A percentile compares a stretch with the other conserved stretches of the same genome.
phyloP scores from a whole-genome alignment of 495 filamentous ascomycete genomes.

The Podospora pseudoanserina region DNA sequence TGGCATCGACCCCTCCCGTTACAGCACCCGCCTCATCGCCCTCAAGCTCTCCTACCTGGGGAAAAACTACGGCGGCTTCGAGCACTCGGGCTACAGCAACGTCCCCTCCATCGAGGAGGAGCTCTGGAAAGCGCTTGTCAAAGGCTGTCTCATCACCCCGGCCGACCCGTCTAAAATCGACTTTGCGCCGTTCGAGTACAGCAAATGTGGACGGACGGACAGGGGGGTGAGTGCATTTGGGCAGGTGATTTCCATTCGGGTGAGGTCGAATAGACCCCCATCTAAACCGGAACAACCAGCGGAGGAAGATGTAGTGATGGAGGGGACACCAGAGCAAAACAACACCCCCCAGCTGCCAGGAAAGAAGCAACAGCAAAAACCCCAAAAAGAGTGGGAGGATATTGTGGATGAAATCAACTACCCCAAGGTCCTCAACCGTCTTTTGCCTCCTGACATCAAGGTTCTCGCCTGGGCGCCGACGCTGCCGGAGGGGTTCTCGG shows the following conservation, averaged over 20 bases:
- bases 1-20: conserved; percentile 67
- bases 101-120: conserved; percentile 84
- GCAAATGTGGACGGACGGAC: conserved; percentile 92
- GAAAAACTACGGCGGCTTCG: conserved; percentile 84
- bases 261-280: conserved; percentile 71
- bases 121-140: conserved; percentile 83
- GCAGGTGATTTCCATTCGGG: conserved; percentile 79
- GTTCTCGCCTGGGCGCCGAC: conserved; percentile 89
- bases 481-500: conserved; percentile 75
- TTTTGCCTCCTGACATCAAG: conserved; percentile 85
- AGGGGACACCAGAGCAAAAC: conserved; percentile 14
- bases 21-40: conserved; percentile 79
- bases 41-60: conserved; percentile 94
- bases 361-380: neutral
- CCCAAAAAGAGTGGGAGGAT: conserved; percentile 57
- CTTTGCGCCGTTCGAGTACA: conserved; percentile 81
- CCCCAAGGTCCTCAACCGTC: conserved; percentile 70
- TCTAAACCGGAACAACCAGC: conserved; percentile 14
- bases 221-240: conserved; percentile 94
- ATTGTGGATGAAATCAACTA: conserved; percentile 81
- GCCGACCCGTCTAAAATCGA: conserved; percentile 53
- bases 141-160: conserved; percentile 75
- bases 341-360: neutral
- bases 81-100: conserved; percentile 64
- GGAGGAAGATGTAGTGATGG: conserved; percentile 16